Evolutionary conservation across 2,329 filamentous ascomycete genomes (phyloP).

Genomic region (Calonectria honghensis): DNA sequence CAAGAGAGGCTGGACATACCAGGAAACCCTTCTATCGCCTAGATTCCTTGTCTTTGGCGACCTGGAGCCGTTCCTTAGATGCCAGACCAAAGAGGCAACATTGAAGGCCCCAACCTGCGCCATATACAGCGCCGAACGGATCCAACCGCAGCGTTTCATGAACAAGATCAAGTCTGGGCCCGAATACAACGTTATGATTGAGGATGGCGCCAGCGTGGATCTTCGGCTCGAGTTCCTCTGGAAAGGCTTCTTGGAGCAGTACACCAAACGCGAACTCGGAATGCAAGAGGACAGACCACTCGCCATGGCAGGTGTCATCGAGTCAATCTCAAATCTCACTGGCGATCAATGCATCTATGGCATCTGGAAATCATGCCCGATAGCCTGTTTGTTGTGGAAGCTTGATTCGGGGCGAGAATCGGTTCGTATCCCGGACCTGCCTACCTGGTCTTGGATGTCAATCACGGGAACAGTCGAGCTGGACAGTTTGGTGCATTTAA

Average conservation of each 20-base stretch:
- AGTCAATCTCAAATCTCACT: slow-evolving; percentile 5
- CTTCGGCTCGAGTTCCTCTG: slow-evolving; percentile 10
- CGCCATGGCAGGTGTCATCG: slow-evolving; percentile 1
- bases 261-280: background rate
- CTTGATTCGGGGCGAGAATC: background rate
- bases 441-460: slow-evolving; percentile 11
- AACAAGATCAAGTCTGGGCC: slow-evolving; percentile 6
- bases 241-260: slow-evolving; percentile 13
- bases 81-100: slow-evolving; percentile 4
- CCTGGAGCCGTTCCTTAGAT: background rate
- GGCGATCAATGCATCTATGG: background rate
- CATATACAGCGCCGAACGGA: background rate
- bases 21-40: background rate
- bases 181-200: background rate
- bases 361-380: background rate
- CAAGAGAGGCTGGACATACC: background rate
- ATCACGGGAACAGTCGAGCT: background rate
- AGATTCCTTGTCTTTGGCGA: background rate
- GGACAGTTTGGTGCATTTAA: background rate
- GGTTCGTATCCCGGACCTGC: background rate
- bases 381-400: background rate
- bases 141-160: slow-evolving; percentile 5
- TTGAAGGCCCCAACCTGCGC: background rate
- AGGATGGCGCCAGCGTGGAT: background rate
- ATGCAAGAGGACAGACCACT: slow-evolving; percentile 2